Percentiles rank a stretch among this genome's conserved stretches.
phyloP scores from a whole-genome alignment of 495 filamentous ascomycete genomes.

The Penicillium nucicola region DNA sequence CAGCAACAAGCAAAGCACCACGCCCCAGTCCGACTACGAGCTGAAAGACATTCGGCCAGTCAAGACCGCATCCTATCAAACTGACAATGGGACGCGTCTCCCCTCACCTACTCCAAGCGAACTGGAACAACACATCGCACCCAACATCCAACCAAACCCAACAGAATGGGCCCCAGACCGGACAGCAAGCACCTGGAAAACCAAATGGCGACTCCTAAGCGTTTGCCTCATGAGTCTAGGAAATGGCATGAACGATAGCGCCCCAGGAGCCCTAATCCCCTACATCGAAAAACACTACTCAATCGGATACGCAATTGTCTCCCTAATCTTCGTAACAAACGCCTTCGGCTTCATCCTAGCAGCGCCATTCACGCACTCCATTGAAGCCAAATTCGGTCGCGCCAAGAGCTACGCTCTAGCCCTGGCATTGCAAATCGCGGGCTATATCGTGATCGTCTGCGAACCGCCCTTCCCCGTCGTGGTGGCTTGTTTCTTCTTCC shows the following conservation, averaged over 20 bases:
- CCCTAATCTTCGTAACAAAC: conserved; percentile 75
- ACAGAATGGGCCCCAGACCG: conserved; percentile 52
- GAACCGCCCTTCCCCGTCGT: conserved; percentile 68
- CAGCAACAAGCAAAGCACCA: conserved; percentile 27
- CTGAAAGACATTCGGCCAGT: conserved; percentile 31
- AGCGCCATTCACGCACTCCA: conserved; percentile 55
- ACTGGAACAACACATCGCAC: conserved; percentile 51
- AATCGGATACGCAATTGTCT: conserved; percentile 72
- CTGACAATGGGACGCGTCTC: neutral
- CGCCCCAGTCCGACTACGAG: conserved; percentile 26
- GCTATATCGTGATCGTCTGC: conserved; percentile 61
- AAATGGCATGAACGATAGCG: conserved; percentile 60
- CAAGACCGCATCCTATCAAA: conserved; percentile 8
- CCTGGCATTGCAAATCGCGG: conserved; percentile 45
- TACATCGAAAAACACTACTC: conserved; percentile 69
- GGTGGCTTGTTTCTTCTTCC: conserved; percentile 60
- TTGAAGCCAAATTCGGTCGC: conserved; percentile 56
- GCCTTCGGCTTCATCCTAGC: conserved; percentile 74
- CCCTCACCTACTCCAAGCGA: conserved; percentile 36
- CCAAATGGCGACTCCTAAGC: conserved; percentile 33
- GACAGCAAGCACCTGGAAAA: conserved; percentile 49
- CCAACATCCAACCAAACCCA: conserved; percentile 31
- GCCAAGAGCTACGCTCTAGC: conserved; percentile 58
- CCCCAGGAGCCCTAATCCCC: conserved; percentile 70
- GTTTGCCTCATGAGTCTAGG: conserved; percentile 46